Evolutionary conservation across 1,284 basidiomycete species (phyloP), one percentile per base, ranked within the genome.

Genomic region (Somion occarium): DNA sequence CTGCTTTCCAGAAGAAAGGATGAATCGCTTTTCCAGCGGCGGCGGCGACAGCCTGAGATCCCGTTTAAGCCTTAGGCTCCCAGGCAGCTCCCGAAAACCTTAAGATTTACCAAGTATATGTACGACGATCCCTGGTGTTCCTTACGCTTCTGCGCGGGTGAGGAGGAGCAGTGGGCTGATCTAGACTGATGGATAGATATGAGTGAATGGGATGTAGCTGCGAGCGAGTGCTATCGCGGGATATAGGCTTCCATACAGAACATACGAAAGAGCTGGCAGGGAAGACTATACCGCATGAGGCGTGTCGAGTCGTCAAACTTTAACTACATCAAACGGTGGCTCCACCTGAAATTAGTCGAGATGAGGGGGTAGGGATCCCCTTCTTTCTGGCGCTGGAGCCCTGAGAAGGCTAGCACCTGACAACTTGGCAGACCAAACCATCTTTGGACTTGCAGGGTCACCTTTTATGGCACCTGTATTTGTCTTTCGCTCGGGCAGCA

Each of bases 41-140:
- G 39, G 48, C n/a, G 48, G 24, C 25, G 48, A 44, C 48, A 50
- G 48, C 48, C 48, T 50, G 48, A 44, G 48, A 50, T 44, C 38
- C 48, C 48, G 41, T 43, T 38, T 30, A 23, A 34, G 48, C 41
- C 34, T 18, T 27, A 50, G 48, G 44, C 20, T 11, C 5, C 47
- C 37, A 49, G 48, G 48, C 41, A 50, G 13, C 18, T 50, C 41
- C 48, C 39, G 41, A 44, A 25, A n/a, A 18, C 38, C 15, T 24
- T 15, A 39, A 30, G 41, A 24, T 7, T 15, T 25, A 3, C 24
- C 7, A 24, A n/a, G 20, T 18, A 19, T 24, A 26, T 11, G 38
- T 38, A 20, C 26, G 42, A 26, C 24, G 48, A 50, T 42, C 39
- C 26, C 27, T 18, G n/a, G n/a, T n/a, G 25, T 5, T 12, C 42